A percentile compares a stretch with the other conserved stretches of the same genome.
Evolutionary conservation across 352 stramenopile genomes (phyloP).

Genomic region (Thalassiosira exigua): DNA sequence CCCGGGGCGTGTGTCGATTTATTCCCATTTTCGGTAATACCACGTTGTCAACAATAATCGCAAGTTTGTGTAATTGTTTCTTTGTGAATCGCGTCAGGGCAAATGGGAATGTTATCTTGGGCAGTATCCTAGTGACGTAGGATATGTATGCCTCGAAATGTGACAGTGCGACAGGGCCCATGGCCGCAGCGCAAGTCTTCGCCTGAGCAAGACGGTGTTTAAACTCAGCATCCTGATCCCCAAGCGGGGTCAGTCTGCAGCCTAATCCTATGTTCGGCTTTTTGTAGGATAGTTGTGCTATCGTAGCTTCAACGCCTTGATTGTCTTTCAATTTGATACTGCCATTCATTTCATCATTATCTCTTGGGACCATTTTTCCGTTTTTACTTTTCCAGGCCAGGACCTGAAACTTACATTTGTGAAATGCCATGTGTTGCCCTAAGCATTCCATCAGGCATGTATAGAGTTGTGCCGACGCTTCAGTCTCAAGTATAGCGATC

Average conservation of each 20-base stretch:
- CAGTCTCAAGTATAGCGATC: too few relatives aligned
- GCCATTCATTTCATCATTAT: not conserved
- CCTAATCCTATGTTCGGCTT: conserved; percentile 1
- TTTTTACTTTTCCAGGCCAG: conserved; percentile 4
- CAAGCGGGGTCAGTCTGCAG: not conserved
- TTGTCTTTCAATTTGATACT: not conserved
- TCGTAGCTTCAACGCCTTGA: not conserved
- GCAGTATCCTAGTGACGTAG: not conserved
- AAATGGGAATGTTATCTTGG: conserved; percentile 7
- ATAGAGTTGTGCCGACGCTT: too few relatives aligned
- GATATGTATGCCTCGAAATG: not conserved
- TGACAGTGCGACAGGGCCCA: not conserved
- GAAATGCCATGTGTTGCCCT: conserved; percentile 1
- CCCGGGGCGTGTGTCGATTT: not conserved
- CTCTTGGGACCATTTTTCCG: not conserved
- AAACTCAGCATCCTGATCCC: not conserved
- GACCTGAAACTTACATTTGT: conserved; percentile 12
- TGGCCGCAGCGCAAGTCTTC: not conserved
- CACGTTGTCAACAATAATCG: conserved; percentile 1
- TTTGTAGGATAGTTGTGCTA: not conserved
- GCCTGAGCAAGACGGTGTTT: not conserved
- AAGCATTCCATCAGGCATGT: not conserved
- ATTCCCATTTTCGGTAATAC: conserved; percentile 5
- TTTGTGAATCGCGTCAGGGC: conserved; percentile 1
- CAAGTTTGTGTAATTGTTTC: conserved; percentile 4